phyloP scores from a whole-genome alignment of 1,284 basidiomycete genomes.

The Apiotrichum sp. region DNA sequence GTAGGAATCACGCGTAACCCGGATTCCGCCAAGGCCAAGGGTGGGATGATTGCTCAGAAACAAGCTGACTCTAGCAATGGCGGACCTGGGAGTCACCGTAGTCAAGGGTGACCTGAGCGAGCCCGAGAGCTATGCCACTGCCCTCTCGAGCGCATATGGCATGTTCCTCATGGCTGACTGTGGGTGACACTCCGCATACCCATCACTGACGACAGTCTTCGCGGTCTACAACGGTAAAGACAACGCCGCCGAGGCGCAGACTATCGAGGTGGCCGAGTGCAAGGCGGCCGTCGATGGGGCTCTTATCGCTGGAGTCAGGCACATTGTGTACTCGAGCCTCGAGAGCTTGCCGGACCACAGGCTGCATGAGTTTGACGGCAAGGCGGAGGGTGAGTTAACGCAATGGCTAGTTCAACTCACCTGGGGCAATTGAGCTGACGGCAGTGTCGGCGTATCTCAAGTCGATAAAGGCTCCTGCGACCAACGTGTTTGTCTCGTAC shows the following conservation, averaged over 20 bases:
- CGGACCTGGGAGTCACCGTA: not conserved
- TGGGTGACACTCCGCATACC: not conserved
- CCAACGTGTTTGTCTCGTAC: slow-evolving; percentile 17
- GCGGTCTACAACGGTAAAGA: not conserved
- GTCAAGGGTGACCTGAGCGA: not conserved
- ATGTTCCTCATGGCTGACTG: slow-evolving; percentile 5
- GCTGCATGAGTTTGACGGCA: not conserved
- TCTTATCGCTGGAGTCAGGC: not conserved
- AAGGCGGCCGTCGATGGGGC: not conserved
- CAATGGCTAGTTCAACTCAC: too few relatives aligned
- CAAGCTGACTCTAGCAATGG: not conserved
- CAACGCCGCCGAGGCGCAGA: slow-evolving; percentile 3
- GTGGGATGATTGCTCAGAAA: not conserved
- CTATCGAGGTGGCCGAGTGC: not conserved
- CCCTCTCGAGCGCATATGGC: slow-evolving; percentile 3
- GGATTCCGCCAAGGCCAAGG: not conserved
- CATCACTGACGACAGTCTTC: not conserved
- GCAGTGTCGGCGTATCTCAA: slow-evolving; percentile 25
- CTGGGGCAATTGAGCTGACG: too few relatives aligned
- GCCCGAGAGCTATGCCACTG: not conserved
- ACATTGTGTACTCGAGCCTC: slow-evolving; percentile 6
- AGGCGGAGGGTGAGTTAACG: not conserved
- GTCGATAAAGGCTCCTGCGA: slow-evolving; percentile 16
- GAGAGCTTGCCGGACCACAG: slow-evolving; percentile 5
- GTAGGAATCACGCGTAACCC: slow-evolving; percentile 19